Evolutionary conservation across 192 early-diverging fungal species (phyloP).

Genomic region (Piromyces sp.): DNA sequence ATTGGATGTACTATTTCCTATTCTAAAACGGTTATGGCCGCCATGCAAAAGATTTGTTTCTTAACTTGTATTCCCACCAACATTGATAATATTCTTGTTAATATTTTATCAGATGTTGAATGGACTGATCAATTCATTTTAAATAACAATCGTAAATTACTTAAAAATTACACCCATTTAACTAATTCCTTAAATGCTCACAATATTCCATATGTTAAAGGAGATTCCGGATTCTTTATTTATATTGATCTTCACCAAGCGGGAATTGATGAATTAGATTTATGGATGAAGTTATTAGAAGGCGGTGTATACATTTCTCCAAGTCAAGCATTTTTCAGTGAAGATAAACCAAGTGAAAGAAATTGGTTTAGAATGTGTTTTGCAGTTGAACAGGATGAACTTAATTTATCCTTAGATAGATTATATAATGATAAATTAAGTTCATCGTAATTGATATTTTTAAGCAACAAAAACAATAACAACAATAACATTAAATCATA

Average conservation of each 20-base stretch:
- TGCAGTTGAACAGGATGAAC: no score
- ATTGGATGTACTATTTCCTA: background rate
- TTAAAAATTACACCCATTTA: conserved; percentile 23
- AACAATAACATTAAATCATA: no score
- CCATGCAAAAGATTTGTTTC: background rate
- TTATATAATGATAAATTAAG: no score
- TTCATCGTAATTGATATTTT: no score
- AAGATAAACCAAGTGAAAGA: no score
- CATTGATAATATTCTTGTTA: conserved; percentile 32
- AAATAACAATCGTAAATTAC: conserved; percentile 34
- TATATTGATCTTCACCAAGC: conserved; percentile 30
- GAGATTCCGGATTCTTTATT: conserved; percentile 55
- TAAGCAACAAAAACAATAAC: no score
- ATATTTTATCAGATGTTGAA: conserved; percentile 30
- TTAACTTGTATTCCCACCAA: conserved; percentile 45
- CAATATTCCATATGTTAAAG: conserved; percentile 30
- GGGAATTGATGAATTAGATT: no score
- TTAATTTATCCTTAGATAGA: no score
- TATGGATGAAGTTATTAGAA: no score
- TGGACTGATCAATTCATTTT: conserved; percentile 39
- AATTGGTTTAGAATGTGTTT: no score
- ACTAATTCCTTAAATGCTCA: conserved; percentile 18
- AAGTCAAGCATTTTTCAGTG: no score
- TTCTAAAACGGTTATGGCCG: background rate
- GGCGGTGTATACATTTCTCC: no score